Conservation (phyloP, 2,329 filamentous ascomycete genomes). For the Colletotrichum lini region DNA sequence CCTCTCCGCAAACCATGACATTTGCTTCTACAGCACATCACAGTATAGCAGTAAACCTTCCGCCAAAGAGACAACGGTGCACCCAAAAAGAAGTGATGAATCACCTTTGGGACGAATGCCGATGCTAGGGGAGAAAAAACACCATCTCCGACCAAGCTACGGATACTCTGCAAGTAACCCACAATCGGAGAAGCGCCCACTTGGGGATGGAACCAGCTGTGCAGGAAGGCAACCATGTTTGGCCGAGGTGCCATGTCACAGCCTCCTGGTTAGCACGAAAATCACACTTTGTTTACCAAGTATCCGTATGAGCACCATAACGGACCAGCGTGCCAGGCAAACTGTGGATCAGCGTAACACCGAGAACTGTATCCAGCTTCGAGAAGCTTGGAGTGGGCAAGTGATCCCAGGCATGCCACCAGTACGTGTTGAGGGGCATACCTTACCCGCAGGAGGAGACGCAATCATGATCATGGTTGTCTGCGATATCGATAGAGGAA, state of each 20-base stretch:
- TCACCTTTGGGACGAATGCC: not conserved
- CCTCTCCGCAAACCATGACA: not conserved
- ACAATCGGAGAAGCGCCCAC: not conserved
- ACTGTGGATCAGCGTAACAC: conserved; percentile 9
- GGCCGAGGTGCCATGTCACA: not conserved
- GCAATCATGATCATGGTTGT: conserved; percentile 13
- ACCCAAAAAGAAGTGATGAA: not conserved
- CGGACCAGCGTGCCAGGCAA: conserved; percentile 3
- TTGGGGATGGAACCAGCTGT: conserved; percentile 4
- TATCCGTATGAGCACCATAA: not conserved
- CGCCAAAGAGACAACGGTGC: not conserved
- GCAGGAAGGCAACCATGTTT: conserved; percentile 14
- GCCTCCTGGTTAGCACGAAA: not conserved
- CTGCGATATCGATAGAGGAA: conserved; percentile 25
- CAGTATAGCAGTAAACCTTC: not conserved
- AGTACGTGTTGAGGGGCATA: conserved; percentile 5
- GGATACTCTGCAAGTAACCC: no score
- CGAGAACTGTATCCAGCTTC: conserved; percentile 34
- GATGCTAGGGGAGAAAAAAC: not conserved
- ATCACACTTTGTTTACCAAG: no score
- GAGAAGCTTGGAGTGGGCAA: conserved; percentile 36
- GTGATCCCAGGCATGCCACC: conserved; percentile 13
- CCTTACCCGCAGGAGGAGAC: conserved; percentile 17
- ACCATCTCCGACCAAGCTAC: no score
- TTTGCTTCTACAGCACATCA: not conserved